phyloP scores from a whole-genome alignment of 495 filamentous ascomycete genomes.

The Friedmanniomyces simplex region DNA sequence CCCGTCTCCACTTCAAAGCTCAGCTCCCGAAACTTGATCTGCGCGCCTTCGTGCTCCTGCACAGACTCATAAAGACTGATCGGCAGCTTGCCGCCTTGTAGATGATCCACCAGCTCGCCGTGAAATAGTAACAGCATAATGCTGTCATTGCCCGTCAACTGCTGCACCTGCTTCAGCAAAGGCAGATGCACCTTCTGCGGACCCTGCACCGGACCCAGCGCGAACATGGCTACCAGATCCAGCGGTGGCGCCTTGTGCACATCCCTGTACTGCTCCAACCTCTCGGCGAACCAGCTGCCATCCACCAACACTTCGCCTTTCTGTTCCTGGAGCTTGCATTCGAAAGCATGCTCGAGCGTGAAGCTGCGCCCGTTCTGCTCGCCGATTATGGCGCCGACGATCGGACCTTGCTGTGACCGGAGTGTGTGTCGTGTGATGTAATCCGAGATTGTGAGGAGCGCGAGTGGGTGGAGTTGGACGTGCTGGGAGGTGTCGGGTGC shows the following conservation, averaged over 20 bases:
- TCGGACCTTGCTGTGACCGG: conserved; percentile 58
- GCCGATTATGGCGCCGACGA: conserved; percentile 79
- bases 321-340: conserved; percentile 51
- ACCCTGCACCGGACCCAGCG: conserved; percentile 62
- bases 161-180: conserved; percentile 65
- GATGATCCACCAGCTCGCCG: conserved; percentile 39
- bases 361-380: conserved; percentile 84
- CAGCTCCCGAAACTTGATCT: conserved; percentile 68
- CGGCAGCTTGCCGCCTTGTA: conserved; percentile 68
- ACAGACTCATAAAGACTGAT: conserved; percentile 83
- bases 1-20: conserved; percentile 83
- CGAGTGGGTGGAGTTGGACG: conserved; percentile 83
- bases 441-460: conserved; percentile 92
- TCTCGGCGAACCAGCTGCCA: conserved; percentile 61
- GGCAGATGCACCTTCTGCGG: conserved; percentile 56
- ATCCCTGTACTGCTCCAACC: conserved; percentile 78
- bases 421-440: conserved; percentile 85
- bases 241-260: conserved; percentile 75
- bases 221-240: conserved; percentile 93
- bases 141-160: conserved; percentile 63
- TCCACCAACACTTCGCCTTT: conserved; percentile 41
- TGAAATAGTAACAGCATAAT: conserved; percentile 87
- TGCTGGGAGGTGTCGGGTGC: conserved; percentile 69
- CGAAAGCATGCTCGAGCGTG: conserved; percentile 86
- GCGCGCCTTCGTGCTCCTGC: conserved; percentile 52